Evolutionary conservation across 352 stramenopile genomes (phyloP), one percentile per base, ranked within the genome.

Genomic region (Pythium brachiatum): DNA sequence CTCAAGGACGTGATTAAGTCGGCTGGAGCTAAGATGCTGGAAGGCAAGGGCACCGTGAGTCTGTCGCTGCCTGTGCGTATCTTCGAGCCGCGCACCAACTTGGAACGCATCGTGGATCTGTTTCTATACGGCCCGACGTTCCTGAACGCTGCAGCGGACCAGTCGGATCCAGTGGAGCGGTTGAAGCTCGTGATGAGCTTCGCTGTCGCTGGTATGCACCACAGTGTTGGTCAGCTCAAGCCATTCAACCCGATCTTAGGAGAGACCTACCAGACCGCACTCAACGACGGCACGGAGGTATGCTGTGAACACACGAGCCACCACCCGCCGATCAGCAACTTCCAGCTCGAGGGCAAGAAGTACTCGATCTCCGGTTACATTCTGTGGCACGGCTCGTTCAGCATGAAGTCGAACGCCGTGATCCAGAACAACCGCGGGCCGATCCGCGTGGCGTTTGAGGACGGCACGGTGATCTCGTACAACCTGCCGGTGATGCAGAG

Each of bases 1-100:
- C 69, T 94, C 18, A 92, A 92, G 71, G 86, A 94, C 47, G 83
- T 94, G 44, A 90, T 94, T 59, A 92, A 92, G 64, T 76, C 72
- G 23, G 68, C 70, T 9, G 68, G 72, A 7, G 65, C 68, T 15
- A 74, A 76, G 47, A 68, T 79, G 23, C 72, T 79, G 7, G 68
- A 75, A 56, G 72, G 72, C 29, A 74, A 74, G 23, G 68, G 68
- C 48, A 72, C 62, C 0, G 86, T 94, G 21, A 92, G 86, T 78
- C 75, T 94, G 23, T 94, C 86, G 58, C 72, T 94, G 16, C 86
- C 86, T 21, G 86, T 94, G 54, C 83, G 86, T 34, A 94, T 94
- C 60, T 94, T 94, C 58, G 86, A 94, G 52, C 83, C 86, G 21
- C 86, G 83, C 21, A 90, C 83, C 4, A 94, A 90, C 62, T 63